A percentile compares a stretch with the other conserved stretches of the same genome.
Evolutionary conservation across 2,329 filamentous ascomycete species (phyloP).

Genomic region (Arthrinium puccinioides): DNA sequence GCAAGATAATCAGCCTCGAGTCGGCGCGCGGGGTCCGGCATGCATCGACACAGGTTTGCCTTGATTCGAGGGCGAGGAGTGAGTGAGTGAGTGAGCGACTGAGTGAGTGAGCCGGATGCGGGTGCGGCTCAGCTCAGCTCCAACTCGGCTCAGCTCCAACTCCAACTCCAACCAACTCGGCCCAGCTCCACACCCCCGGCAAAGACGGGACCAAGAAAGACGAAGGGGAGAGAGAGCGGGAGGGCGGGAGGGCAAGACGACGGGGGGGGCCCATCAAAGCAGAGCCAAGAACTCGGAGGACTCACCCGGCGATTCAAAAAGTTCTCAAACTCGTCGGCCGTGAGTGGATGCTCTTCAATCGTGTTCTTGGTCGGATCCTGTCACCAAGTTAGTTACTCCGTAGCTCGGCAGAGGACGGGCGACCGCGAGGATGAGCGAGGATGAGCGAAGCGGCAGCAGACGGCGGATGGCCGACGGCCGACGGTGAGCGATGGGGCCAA

Average conservation of each 20-base stretch:
- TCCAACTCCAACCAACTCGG: too few relatives aligned
- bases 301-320: constrained; percentile 44
- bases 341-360: constrained; percentile 43
- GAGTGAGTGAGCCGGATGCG: too few relatives aligned
- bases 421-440: background rate
- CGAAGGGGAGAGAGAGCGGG: too few relatives aligned
- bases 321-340: constrained; percentile 49
- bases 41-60: too few relatives aligned
- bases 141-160: too few relatives aligned
- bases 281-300: constrained; percentile 6
- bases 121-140: too few relatives aligned
- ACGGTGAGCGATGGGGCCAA: background rate
- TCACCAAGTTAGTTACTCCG: constrained; percentile 1
- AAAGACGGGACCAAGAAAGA: background rate
- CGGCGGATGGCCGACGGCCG: constrained; percentile 2
- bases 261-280: too few relatives aligned
- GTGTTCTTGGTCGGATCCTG: constrained; percentile 44
- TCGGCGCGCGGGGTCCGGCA: too few relatives aligned
- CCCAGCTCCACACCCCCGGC: background rate
- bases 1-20: background rate
- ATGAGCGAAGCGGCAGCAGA: background rate
- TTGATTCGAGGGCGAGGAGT: too few relatives aligned
- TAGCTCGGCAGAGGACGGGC: background rate
- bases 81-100: too few relatives aligned
- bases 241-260: too few relatives aligned